These are phyloP conservation scores for Bretziella fagacearum DNA, from an alignment of 2,329 filamentous ascomycete genomes.

Conservation along the genomic window DNA sequence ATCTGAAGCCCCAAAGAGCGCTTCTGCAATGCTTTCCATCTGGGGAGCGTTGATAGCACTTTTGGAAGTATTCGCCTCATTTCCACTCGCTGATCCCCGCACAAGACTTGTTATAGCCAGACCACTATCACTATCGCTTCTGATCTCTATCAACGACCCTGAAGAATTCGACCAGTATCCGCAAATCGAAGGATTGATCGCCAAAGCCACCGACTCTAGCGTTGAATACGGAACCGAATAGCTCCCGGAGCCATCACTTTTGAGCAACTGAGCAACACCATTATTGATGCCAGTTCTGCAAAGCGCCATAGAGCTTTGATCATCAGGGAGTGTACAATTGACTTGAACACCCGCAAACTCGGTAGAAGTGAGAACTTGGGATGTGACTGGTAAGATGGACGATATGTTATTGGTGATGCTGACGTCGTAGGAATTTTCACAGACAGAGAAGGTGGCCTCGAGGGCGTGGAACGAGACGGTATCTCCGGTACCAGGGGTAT, in stretches of 20 bases:
- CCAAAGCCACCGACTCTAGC: slow-evolving; percentile 12
- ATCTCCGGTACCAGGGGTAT: background rate
- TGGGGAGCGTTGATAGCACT: too few species aligned
- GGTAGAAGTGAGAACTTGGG: background rate
- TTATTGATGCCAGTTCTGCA: slow-evolving; percentile 4
- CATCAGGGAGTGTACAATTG: slow-evolving; percentile 6
- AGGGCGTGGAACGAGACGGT: slow-evolving; percentile 15
- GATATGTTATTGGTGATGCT: background rate
- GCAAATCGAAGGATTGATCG: slow-evolving; percentile 10
- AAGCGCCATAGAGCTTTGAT: slow-evolving; percentile 8
- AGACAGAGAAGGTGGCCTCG: slow-evolving; percentile 20
- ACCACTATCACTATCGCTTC: slow-evolving; percentile 11
- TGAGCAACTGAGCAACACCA: background rate
- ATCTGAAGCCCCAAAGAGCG: background rate
- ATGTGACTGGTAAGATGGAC: background rate
- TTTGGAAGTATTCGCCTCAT: background rate
- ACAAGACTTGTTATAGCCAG: too few species aligned
- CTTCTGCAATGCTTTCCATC: background rate
- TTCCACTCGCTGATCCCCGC: too few species aligned
- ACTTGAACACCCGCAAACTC: slow-evolving; percentile 6
- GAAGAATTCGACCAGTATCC: slow-evolving; percentile 11
- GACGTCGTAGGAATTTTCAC: slow-evolving; percentile 18
- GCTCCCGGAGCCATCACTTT: background rate
- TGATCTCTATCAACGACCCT: slow-evolving; percentile 7
- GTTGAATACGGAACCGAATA: slow-evolving; percentile 8